Evolutionary conservation across 2,329 filamentous ascomycete genomes (phyloP), one percentile per base, ranked within the genome.

Genomic region (Colletotrichum truncatum): DNA sequence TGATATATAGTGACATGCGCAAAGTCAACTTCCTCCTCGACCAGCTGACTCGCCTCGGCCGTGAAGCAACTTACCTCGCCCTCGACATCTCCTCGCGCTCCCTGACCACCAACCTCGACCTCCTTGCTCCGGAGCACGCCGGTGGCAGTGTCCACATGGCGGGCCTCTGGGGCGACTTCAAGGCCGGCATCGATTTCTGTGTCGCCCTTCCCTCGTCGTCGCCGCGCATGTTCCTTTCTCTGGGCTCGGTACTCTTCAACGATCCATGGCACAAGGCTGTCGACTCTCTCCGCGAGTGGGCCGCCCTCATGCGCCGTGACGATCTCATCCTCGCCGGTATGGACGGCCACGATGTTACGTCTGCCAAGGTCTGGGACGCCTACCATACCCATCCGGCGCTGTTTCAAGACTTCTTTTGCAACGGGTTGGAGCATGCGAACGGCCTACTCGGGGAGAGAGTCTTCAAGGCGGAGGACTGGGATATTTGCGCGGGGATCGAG

Each of bases 201-300:
- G 64, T 72, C 38, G 32, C 18, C 36, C 52, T 57, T 10, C n/a
- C 43, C 21, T 32, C 28, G 3, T 11, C 36, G 34, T 32, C 23
- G 1, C 57, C 57, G n/a, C 63, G 63, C 52, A 45, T 66, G 11
- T 56, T 56, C 28, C 28, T 56, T 7, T 81, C 79, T 0, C 72
- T 81, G 3, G 79, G 79, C 3, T 81, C 79, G 7, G 79, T 81
- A 4, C 72, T 81, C 16, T 81, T 78, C 70, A 81, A 81, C 52
- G 79, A 81, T 68, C 71, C 73, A 8, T 80, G 77, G 75, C 65
- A 70, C 3, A 71, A 73, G 26, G 79, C 79, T 2, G 60, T 80
- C 26, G 59, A 66, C 4, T 73, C 78, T 41, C 70, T 81, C 25
- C 75, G 74, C 64, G 71, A 68, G 43, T 81, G 79, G 79, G 77